These are phyloP conservation scores for Aspergillus diversus DNA, from an alignment of 495 filamentous ascomycete genomes.

Conservation along the genomic window DNA sequence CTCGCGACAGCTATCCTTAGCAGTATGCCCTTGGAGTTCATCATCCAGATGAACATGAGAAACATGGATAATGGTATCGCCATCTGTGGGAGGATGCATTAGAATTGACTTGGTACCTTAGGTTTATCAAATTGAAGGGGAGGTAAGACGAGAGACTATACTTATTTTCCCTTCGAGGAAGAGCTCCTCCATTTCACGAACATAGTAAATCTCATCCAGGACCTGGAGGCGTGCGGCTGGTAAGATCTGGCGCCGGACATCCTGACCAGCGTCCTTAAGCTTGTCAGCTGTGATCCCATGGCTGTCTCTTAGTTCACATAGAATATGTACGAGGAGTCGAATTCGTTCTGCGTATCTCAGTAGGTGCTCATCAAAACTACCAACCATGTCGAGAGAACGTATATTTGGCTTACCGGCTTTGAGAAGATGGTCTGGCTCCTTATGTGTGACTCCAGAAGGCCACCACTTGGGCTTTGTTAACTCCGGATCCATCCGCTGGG, in stretches of 20 bases:
- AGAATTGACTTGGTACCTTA: neutral
- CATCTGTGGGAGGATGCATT: conserved; percentile 21
- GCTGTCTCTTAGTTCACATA: conserved; percentile 50
- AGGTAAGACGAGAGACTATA: conserved; percentile 35
- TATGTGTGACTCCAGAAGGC: conserved; percentile 68
- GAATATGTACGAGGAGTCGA: conserved; percentile 62
- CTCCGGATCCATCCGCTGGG: conserved; percentile 43
- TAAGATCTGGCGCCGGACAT: conserved; percentile 43
- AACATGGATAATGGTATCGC: conserved; percentile 30
- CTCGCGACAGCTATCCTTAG: conserved; percentile 3
- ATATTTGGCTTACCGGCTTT: conserved; percentile 61
- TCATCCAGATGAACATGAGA: conserved; percentile 31
- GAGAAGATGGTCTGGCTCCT: conserved; percentile 79
- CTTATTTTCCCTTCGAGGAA: conserved; percentile 63
- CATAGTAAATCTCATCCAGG: conserved; percentile 69
- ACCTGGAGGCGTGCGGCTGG: conserved; percentile 40
- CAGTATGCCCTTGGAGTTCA: conserved; percentile 15
- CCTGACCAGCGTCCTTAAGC: conserved; percentile 47
- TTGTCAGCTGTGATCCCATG: conserved; percentile 48
- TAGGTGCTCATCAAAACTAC: conserved; percentile 13
- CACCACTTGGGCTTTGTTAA: conserved; percentile 73
- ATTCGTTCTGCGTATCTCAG: conserved; percentile 55
- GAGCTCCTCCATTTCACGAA: conserved; percentile 65
- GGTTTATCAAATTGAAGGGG: neutral
- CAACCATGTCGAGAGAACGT: neutral